These are phyloP conservation scores for Onygenales sp. DNA, from an alignment of 2,329 filamentous ascomycete genomes.

Conservation along the genomic window DNA sequence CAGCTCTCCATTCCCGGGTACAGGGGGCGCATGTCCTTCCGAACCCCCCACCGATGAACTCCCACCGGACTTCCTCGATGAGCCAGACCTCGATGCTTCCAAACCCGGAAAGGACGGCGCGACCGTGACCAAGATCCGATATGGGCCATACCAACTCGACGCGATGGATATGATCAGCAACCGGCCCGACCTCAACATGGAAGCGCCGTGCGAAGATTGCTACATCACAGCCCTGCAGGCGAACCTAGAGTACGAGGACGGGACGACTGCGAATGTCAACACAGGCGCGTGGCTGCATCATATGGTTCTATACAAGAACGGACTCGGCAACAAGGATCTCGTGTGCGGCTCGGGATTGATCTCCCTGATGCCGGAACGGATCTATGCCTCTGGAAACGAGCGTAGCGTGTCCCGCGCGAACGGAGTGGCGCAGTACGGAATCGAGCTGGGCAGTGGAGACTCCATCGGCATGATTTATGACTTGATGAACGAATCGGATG, in stretches of 20 bases:
- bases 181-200: constrained; percentile 2
- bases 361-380: not conserved
- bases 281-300: constrained; percentile 23
- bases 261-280: constrained; percentile 21
- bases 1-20: not conserved
- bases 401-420: constrained; percentile 2
- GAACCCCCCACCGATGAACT: not conserved
- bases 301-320: constrained; percentile 8
- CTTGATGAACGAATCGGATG: constrained; percentile 4
- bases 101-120: not conserved
- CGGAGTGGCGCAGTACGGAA: not conserved
- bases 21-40: not conserved
- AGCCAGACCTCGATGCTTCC: constrained; percentile 1
- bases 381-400: constrained; percentile 4
- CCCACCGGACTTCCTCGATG: not conserved
- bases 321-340: not conserved
- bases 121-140: not conserved
- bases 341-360: not conserved
- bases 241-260: constrained; percentile 21
- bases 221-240: constrained; percentile 17
- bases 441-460: not conserved
- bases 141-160: not conserved
- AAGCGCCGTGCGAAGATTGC: constrained; percentile 10
- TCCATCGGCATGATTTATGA: constrained; percentile 2
- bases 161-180: constrained; percentile 4